A percentile compares a stretch with the other conserved stretches of the same genome.
phyloP scores from a whole-genome alignment of 345 rosid genomes.

The Combretum micranthum region DNA sequence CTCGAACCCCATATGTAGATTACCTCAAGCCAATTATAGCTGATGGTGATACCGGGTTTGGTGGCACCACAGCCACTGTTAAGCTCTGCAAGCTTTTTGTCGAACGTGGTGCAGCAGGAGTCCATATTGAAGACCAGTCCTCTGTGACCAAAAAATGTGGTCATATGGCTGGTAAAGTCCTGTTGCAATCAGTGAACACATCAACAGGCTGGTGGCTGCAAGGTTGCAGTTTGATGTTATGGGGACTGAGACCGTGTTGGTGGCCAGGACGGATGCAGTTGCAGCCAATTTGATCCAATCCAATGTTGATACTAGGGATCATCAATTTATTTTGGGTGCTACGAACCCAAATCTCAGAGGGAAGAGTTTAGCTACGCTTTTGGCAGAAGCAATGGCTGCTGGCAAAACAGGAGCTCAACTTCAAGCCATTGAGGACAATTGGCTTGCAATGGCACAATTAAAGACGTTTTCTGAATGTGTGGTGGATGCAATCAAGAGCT shows the following conservation, averaged over 20 bases:
- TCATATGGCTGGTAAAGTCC: slow-evolving; percentile 96
- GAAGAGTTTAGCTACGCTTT: slow-evolving; percentile 48
- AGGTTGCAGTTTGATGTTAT: slow-evolving; percentile 90
- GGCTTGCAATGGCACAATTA: slow-evolving; percentile 65
- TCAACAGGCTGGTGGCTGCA: slow-evolving; percentile 88
- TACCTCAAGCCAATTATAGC: slow-evolving; percentile 94
- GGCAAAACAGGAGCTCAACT: slow-evolving; percentile 73
- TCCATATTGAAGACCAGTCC: slow-evolving; percentile 92
- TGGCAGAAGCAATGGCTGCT: slow-evolving; percentile 69
- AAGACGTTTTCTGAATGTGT: slow-evolving; percentile 77
- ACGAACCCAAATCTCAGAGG: slow-evolving; percentile 73
- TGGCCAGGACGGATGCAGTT: slow-evolving; percentile 89
- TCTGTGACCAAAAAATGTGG: slow-evolving; percentile 94
- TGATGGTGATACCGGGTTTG: slow-evolving; percentile 94
- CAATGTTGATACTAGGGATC: slow-evolving; percentile 79
- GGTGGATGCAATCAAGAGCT: slow-evolving; percentile 45
- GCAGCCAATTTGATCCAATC: slow-evolving; percentile 81
- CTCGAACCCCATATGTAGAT: slow-evolving; percentile 77
- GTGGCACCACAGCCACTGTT: slow-evolving; percentile 90
- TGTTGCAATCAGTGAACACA: slow-evolving; percentile 90
- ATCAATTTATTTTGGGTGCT: slow-evolving; percentile 85
- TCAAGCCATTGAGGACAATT: slow-evolving; percentile 77
- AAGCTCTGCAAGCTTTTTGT: slow-evolving; percentile 95
- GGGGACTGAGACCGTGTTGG: slow-evolving; percentile 89
- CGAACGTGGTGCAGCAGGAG: slow-evolving; percentile 94